These are phyloP conservation scores for Sporisorium iseilematis-ciliati DNA, from an alignment of 1,284 basidiomycete genomes.

Conservation along the genomic window DNA sequence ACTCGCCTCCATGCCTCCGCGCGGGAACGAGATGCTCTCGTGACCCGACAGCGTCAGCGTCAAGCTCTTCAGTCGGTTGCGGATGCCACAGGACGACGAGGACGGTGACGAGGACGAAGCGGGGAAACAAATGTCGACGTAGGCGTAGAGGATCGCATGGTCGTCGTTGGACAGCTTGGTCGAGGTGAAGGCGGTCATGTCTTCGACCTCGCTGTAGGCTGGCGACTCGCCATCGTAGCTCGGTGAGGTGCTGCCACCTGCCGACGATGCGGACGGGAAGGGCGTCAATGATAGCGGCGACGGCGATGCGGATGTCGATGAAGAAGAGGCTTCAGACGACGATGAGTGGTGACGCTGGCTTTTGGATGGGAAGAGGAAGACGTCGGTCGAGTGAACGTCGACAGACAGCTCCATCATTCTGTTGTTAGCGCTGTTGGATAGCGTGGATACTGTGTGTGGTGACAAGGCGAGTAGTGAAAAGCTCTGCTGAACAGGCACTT, in stretches of 20 bases:
- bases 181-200: conserved; percentile 8
- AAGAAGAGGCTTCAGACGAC: conserved; percentile 4
- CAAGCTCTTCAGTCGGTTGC: conserved; percentile 32
- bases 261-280: conserved; percentile 5
- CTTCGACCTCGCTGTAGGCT: conserved; percentile 27
- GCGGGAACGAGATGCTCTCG: conserved; percentile 39
- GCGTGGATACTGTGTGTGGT: not conserved
- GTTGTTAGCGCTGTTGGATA: not conserved
- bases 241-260: not conserved
- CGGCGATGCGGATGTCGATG: not conserved
- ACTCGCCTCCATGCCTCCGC: conserved; percentile 23
- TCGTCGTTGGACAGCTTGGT: conserved; percentile 26
- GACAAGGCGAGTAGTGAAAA: not conserved
- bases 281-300: conserved; percentile 1
- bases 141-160: conserved; percentile 34
- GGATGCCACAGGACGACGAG: conserved; percentile 12
- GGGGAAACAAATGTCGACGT: conserved; percentile 23
- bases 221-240: conserved; percentile 16
- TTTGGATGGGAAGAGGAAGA: conserved; percentile 41
- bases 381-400: conserved; percentile 35
- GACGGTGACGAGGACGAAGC: conserved; percentile 11
- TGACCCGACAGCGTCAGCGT: conserved; percentile 24
- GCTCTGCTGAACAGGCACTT: not conserved
- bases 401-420: conserved; percentile 32
- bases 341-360: conserved; percentile 18